Conservation (phyloP, 805 yeast genomes). For the Schwanniomyces yamadae region DNA sequence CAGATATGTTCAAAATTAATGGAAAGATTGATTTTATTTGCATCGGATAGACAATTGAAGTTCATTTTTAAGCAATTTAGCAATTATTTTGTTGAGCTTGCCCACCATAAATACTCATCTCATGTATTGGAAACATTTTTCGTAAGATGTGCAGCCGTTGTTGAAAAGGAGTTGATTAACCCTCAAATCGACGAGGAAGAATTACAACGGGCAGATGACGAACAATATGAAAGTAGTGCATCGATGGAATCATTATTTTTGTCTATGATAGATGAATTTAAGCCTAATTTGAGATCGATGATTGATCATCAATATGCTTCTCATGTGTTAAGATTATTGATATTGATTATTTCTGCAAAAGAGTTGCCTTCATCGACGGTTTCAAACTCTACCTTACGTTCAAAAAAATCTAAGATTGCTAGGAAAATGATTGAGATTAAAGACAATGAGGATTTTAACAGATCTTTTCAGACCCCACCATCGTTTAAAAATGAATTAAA, state of each 20-base stretch:
- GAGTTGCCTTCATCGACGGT: slow-evolving; percentile 71
- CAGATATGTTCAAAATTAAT: slow-evolving; percentile 92
- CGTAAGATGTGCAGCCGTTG: slow-evolving; percentile 67
- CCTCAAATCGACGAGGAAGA: slow-evolving; percentile 37
- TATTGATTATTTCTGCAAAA: slow-evolving; percentile 74
- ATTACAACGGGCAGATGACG: slow-evolving; percentile 31
- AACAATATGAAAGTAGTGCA: slow-evolving; percentile 37
- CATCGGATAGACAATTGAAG: slow-evolving; percentile 64
- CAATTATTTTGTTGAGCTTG: slow-evolving; percentile 72
- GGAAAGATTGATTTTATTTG: slow-evolving; percentile 76
- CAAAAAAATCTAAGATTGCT: slow-evolving; percentile 82
- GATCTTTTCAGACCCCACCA: slow-evolving; percentile 65
- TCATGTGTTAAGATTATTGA: slow-evolving; percentile 73
- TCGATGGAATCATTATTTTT: slow-evolving; percentile 68
- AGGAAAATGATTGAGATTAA: slow-evolving; percentile 89
- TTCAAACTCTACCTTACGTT: slow-evolving; percentile 71
- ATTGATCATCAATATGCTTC: slow-evolving; percentile 80
- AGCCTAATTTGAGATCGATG: slow-evolving; percentile 59
- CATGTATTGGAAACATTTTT: slow-evolving; percentile 89
- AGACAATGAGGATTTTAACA: slow-evolving; percentile 69
- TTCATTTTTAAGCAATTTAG: slow-evolving; percentile 62
- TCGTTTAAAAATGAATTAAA: slow-evolving; percentile 63
- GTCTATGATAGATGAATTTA: slow-evolving; percentile 64
- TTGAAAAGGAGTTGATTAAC: slow-evolving; percentile 68
- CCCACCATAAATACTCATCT: slow-evolving; percentile 88